Evolutionary conservation across 305 asterid genomes (phyloP).

Genomic region (Solanum hybrid): DNA sequence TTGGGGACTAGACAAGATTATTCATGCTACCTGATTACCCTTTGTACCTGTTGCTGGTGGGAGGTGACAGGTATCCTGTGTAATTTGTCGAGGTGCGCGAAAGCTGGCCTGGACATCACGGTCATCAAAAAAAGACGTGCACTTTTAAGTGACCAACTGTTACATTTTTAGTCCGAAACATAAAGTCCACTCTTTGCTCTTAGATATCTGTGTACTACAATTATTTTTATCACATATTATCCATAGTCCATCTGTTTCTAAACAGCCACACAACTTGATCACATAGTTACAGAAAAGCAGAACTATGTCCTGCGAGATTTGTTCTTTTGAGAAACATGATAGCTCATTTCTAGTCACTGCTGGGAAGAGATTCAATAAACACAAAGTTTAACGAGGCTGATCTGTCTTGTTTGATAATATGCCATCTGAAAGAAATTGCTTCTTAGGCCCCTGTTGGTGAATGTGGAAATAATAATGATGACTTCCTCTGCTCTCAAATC

Average conservation of each 20-base stretch:
- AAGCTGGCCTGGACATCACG: not conserved
- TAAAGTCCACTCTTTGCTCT: not conserved
- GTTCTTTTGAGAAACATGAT: not conserved
- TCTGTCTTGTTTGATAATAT: not conserved
- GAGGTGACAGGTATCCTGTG: not conserved
- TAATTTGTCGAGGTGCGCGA: not conserved
- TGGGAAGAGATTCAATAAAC: not conserved
- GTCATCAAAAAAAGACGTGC: not conserved
- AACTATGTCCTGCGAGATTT: not conserved
- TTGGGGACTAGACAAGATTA: not conserved
- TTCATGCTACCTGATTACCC: not conserved
- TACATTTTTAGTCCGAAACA: not conserved
- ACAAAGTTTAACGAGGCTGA: not conserved
- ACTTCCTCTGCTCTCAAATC: not conserved
- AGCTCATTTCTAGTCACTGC: not conserved
- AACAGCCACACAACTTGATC: not conserved
- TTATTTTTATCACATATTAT: not conserved
- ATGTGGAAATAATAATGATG: not conserved
- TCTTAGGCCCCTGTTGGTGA: not conserved
- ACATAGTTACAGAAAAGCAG: not conserved
- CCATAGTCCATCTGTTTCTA: not conserved
- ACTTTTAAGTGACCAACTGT: not conserved
- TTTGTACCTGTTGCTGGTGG: not conserved
- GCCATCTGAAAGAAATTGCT: slow-evolving; percentile 1
- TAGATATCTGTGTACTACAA: not conserved